Evolutionary conservation across 2,329 filamentous ascomycete genomes (phyloP).

Genomic region (Hypoxylon sp.): DNA sequence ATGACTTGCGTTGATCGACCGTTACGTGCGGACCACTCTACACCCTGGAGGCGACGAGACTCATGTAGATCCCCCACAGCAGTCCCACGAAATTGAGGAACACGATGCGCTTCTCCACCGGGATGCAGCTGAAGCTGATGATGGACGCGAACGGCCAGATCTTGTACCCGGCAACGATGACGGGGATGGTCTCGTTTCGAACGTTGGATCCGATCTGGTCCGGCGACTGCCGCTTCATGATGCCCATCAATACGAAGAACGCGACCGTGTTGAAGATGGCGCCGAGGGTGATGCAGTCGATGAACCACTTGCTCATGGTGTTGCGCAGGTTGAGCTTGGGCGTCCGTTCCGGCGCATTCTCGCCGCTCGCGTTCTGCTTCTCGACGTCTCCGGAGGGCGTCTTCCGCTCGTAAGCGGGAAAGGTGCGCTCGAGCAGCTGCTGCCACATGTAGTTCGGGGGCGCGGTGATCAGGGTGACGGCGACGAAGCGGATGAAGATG

Average conservation of each 20-base stretch:
- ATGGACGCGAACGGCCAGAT: slow-evolving; percentile 61
- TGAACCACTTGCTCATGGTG: slow-evolving; percentile 58
- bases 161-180: slow-evolving; percentile 59
- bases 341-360: slow-evolving; percentile 35
- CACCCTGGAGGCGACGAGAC: slow-evolving; percentile 54
- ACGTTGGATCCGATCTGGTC: slow-evolving; percentile 51
- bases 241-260: slow-evolving; percentile 57
- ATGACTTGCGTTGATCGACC: slow-evolving; percentile 27
- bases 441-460: slow-evolving; percentile 68
- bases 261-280: slow-evolving; percentile 56
- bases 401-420: slow-evolving; percentile 54
- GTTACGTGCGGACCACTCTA: slow-evolving; percentile 35
- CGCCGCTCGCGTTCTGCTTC: slow-evolving; percentile 38
- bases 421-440: slow-evolving; percentile 59
- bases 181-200: slow-evolving; percentile 54
- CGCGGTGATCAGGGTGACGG: slow-evolving; percentile 60
- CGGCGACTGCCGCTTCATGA: slow-evolving; percentile 52
- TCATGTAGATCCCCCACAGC: slow-evolving; percentile 62
- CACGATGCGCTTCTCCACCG: slow-evolving; percentile 58
- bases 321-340: slow-evolving; percentile 52
- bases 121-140: slow-evolving; percentile 58
- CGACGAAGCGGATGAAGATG: slow-evolving; percentile 62
- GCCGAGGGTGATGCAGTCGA: slow-evolving; percentile 58
- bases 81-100: slow-evolving; percentile 59
- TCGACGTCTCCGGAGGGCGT: slow-evolving; percentile 39